These are phyloP conservation scores for Tylopilus plumbeoviolaceoides DNA, from an alignment of 768 basidiomycete genomes.

Conservation along the genomic window DNA sequence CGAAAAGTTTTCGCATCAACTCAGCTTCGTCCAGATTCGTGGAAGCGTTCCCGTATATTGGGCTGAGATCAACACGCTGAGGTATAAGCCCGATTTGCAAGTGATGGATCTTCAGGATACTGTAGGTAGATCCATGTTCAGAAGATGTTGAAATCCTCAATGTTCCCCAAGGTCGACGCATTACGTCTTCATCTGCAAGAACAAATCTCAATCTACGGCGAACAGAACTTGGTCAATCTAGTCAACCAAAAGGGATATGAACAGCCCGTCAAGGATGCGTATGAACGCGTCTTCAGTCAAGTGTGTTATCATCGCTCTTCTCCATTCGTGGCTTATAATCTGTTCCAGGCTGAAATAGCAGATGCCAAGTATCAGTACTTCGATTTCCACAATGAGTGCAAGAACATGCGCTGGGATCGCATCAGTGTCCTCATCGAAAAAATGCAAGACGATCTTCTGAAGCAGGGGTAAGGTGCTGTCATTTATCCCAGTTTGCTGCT, in stretches of 20 bases:
- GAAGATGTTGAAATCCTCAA: conserved; percentile 2
- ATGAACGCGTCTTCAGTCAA: conserved; percentile 71
- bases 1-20: conserved; percentile 52
- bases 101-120: conserved; percentile 91
- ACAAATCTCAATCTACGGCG: conserved; percentile 71
- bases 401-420: conserved; percentile 91
- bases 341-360: conserved; percentile 52
- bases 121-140: conserved; percentile 41
- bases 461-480: conserved; percentile 51
- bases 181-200: conserved; percentile 71
- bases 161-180: conserved; percentile 53
- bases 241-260: conserved; percentile 94
- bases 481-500: conserved; percentile 2
- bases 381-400: conserved; percentile 96
- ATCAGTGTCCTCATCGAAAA: conserved; percentile 78
- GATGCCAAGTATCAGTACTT: conserved; percentile 89
- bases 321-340: background rate
- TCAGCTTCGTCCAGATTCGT: conserved; percentile 91
- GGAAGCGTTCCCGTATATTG: conserved; percentile 95
- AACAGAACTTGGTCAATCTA: conserved; percentile 79
- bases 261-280: conserved; percentile 91
- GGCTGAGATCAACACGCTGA: conserved; percentile 92
- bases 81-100: conserved; percentile 95
- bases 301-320: conserved; percentile 32
- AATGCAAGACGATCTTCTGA: conserved; percentile 63